Base-by-base conservation (phyloP, 2,329 filamentous ascomycete species). In the Aspergillus quadrilineatus region DNA sequence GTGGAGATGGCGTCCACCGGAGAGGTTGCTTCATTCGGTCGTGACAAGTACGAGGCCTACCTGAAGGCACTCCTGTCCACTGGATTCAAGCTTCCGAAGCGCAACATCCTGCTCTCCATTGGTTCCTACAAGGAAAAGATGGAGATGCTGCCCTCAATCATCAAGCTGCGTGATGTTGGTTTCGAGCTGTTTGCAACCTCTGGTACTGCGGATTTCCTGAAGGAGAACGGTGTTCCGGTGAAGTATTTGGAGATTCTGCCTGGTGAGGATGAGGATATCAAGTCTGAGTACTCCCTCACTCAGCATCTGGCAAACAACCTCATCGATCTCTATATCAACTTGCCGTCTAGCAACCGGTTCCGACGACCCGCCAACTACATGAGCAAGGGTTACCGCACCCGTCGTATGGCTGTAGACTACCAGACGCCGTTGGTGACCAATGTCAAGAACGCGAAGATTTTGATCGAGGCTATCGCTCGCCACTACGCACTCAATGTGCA, bases 1-100 rank as follows among this genome's bases (percentile, higher is more conserved):
- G 94, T 99, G 6, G 94, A 99, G 78, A 99, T 99, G 94, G 94
- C 94, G 15, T 97, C 94, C 4, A 99, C 94, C 58, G 94, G 94
- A 75, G 94, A 99, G 77, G 94, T 99, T 66, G 94, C 94, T 65
- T 97, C 89, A 71, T 99, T 99, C 69, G 94, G 94, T 71, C 84
- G 86, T 61, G 92, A 96, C 76, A 96, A 97, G 77, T 96, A 96
- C 71, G 94, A 99, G 76, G 94, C 94, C 15, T 99, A 99, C 73
- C 84, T 99, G 67, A 99, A 99, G 80, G 94, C 90, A 52, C 80
- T 99, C 55, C 85, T 99, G 64, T 95, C 94, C 1, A 97, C 94
- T 52, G 94, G 94, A 45, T 99, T 99, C 83, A 92, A 89, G 75
- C 85, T 99, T 42, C 94, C 94, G 22, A 96, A 95, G 79, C 91